phyloP scores from a whole-genome alignment of 176 grass and related monocot genomes.

The Aegilops bicornis region DNA sequence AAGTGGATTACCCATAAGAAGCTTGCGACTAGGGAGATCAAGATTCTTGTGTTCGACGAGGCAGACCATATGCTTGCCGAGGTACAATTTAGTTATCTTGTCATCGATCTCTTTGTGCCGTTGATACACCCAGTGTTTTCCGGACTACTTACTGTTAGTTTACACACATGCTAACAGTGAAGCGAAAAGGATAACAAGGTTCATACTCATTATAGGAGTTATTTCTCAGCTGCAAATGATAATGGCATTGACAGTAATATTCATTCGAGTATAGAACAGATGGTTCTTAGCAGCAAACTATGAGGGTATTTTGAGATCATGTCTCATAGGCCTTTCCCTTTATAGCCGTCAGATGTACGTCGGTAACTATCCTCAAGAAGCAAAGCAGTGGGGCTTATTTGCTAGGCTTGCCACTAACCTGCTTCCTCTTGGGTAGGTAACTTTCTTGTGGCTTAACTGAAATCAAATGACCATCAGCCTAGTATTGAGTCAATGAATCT shows the following conservation, averaged over 20 bases:
- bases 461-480: background rate
- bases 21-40: slow-evolving; percentile 59
- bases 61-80: slow-evolving; percentile 83
- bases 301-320: background rate
- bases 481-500: background rate
- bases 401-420: background rate
- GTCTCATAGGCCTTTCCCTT: background rate
- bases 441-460: too few relatives aligned
- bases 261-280: background rate
- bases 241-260: background rate
- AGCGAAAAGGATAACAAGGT: background rate
- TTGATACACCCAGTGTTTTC: background rate
- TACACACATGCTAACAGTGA: background rate
- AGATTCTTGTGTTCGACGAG: slow-evolving; percentile 88
- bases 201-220: background rate
- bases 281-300: background rate
- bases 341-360: background rate
- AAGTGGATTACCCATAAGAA: slow-evolving; percentile 75
- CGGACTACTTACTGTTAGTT: background rate
- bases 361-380: background rate
- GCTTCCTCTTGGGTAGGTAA: background rate
- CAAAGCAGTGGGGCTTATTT: background rate
- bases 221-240: background rate
- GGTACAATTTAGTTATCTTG: slow-evolving; percentile 35
- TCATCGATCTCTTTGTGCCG: background rate